These are phyloP conservation scores for Naganishia albida DNA, from an alignment of 1,284 basidiomycete genomes.

Conservation along the genomic window DNA sequence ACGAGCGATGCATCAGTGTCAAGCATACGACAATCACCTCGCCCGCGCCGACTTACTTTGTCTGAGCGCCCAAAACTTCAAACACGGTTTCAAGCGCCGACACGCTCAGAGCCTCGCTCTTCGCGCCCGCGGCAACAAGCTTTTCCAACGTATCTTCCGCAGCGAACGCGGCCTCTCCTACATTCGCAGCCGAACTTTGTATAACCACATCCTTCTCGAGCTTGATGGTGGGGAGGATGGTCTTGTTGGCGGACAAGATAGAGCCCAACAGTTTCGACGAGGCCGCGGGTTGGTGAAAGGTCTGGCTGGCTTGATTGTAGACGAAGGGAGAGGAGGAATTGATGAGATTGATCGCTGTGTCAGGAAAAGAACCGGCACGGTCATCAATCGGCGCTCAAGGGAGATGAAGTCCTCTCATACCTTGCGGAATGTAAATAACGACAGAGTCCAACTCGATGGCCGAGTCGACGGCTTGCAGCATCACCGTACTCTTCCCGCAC, in stretches of 20 bases:
- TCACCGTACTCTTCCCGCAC: constrained; percentile 77
- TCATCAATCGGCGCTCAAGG: background rate
- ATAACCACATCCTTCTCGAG: constrained; percentile 55
- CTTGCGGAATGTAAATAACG: constrained; percentile 83
- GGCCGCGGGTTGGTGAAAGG: constrained; percentile 71
- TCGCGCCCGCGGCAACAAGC: constrained; percentile 64
- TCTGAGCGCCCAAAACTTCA: constrained; percentile 68
- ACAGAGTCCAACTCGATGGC: constrained; percentile 73
- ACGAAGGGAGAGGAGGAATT: constrained; percentile 73
- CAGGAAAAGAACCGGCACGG: constrained; percentile 7
- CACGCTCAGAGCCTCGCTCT: constrained; percentile 63
- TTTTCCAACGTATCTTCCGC: constrained; percentile 61
- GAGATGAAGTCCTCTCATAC: constrained; percentile 52
- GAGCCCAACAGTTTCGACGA: constrained; percentile 48
- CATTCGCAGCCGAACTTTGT: constrained; percentile 30
- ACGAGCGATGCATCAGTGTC: background rate
- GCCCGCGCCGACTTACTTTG: constrained; percentile 57
- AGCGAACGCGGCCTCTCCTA: constrained; percentile 51
- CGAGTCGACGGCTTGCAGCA: constrained; percentile 79
- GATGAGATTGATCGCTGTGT: constrained; percentile 67
- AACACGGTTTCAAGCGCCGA: constrained; percentile 68
- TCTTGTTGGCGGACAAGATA: constrained; percentile 50
- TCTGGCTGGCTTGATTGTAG: constrained; percentile 73
- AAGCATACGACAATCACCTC: background rate
- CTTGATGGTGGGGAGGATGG: constrained; percentile 42